phyloP scores from a whole-genome alignment of 495 filamentous ascomycete species.

The Apodospora peruviana region DNA sequence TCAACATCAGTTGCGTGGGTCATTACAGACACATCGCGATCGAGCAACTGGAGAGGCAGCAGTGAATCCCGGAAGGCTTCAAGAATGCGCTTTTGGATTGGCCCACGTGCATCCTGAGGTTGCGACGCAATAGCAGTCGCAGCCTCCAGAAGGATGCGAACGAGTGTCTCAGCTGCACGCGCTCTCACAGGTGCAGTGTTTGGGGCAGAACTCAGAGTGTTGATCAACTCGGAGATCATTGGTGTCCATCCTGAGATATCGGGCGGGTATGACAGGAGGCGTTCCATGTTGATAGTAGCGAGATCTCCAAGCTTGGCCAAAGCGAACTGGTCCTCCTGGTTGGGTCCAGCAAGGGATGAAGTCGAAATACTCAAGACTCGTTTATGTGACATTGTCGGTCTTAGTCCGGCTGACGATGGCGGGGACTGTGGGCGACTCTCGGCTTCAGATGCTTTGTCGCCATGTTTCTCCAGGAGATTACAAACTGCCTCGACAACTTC shows the following conservation, averaged over 20 bases:
- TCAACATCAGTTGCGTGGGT: constrained; percentile 61
- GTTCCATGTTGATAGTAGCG: constrained; percentile 69
- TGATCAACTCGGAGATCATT: constrained; percentile 64
- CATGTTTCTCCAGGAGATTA: constrained; percentile 48
- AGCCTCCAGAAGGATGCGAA: constrained; percentile 63
- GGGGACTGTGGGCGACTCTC: constrained; percentile 31
- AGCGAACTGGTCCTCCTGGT: constrained; percentile 69
- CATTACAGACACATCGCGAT: constrained; percentile 44
- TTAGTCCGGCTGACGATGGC: constrained; percentile 19
- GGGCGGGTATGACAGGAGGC: constrained; percentile 60
- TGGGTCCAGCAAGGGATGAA: constrained; percentile 45
- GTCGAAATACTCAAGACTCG: constrained; percentile 57
- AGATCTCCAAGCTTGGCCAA: constrained; percentile 77
- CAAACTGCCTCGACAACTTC: constrained; percentile 71
- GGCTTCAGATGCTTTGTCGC: constrained; percentile 23
- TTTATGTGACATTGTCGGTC: constrained; percentile 42
- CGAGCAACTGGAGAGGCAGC: constrained; percentile 33
- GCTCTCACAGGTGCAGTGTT: constrained; percentile 59
- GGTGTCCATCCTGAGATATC: constrained; percentile 67
- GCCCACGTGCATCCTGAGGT: constrained; percentile 44
- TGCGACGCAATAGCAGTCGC: constrained; percentile 45
- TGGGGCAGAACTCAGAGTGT: constrained; percentile 49
- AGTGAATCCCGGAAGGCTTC: constrained; percentile 59
- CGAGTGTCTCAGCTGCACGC: constrained; percentile 67
- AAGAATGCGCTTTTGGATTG: constrained; percentile 66